Conservation (phyloP, 441 rosid species). For the Bocquillonia castaneifolia region DNA sequence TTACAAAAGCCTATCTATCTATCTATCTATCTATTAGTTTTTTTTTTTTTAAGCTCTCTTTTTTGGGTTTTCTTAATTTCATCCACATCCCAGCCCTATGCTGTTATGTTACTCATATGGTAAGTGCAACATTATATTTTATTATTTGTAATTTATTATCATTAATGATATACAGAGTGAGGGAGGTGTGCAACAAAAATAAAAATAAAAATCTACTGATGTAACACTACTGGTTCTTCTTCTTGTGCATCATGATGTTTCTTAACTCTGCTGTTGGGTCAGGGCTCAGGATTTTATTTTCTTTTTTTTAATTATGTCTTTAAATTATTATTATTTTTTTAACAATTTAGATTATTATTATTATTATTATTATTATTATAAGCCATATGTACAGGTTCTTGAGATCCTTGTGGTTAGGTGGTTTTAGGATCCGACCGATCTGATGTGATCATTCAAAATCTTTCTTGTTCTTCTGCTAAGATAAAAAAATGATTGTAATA, state of each 20-base stretch:
- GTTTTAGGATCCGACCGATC: constrained; percentile 1
- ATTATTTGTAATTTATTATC: no score
- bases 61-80: no score
- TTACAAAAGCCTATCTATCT: constrained; percentile 15
- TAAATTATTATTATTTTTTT: no score
- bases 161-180: no score
- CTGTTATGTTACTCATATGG: neutral
- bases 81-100: neutral
- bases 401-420: neutral
- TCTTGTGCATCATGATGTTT: no score
- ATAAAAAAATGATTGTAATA: neutral
- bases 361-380: no score
- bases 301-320: no score
- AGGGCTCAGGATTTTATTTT: neutral
- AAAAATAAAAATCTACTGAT: neutral
- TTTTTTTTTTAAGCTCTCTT: no score
- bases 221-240: neutral
- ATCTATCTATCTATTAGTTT: no score
- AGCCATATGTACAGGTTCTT: constrained; percentile 6
- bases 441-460: constrained; percentile 15
- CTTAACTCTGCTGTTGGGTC: neutral
- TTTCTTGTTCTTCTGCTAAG: neutral
- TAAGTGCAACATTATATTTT: no score
- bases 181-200: no score
- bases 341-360: no score